phyloP scores from a whole-genome alignment of 2,329 filamentous ascomycete genomes.

The Teratosphaeria nubilosa region DNA sequence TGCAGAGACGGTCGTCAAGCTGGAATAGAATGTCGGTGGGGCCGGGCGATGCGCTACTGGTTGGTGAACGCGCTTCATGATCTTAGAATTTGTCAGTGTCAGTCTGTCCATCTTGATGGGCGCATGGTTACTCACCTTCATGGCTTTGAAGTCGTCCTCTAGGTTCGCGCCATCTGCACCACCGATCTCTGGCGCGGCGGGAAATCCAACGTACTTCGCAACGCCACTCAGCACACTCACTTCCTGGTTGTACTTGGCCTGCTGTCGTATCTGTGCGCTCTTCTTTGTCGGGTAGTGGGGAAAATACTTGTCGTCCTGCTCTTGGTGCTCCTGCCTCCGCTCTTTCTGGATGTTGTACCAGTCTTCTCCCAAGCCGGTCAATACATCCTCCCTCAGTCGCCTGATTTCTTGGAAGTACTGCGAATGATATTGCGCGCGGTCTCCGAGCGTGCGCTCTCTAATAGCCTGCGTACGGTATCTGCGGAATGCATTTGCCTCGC shows the following conservation, averaged over 20 bases:
- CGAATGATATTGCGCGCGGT: conserved; percentile 74
- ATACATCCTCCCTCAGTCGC: conserved; percentile 67
- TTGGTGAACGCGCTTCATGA: conserved; percentile 15
- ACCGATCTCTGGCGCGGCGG: conserved; percentile 77
- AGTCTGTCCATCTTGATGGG: background rate
- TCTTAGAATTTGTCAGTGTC: conserved; percentile 7
- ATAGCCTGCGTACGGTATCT: conserved; percentile 65
- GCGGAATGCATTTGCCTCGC: conserved; percentile 63
- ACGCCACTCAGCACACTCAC: conserved; percentile 84
- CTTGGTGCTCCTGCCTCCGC: conserved; percentile 66
- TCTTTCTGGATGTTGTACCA: conserved; percentile 92
- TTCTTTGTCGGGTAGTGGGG: conserved; percentile 70
- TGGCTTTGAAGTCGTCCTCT: conserved; percentile 79
- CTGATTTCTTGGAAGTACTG: conserved; percentile 84
- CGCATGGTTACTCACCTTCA: conserved; percentile 52
- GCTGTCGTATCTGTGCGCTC: conserved; percentile 69
- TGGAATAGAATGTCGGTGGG: conserved; percentile 13
- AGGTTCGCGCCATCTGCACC: conserved; percentile 63
- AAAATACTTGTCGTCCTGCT: conserved; percentile 68
- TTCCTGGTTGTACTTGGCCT: conserved; percentile 87
- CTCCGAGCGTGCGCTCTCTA: conserved; percentile 64
- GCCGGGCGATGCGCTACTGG: conserved; percentile 7
- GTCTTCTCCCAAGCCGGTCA: conserved; percentile 74
- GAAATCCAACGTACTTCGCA: conserved; percentile 92
- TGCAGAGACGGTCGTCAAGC: conserved; percentile 11